A percentile compares a stretch with the other conserved stretches of the same genome.
Evolutionary conservation across 192 early-diverging fungal species (phyloP).

Genomic region (Umbelopsis vinacea): DNA sequence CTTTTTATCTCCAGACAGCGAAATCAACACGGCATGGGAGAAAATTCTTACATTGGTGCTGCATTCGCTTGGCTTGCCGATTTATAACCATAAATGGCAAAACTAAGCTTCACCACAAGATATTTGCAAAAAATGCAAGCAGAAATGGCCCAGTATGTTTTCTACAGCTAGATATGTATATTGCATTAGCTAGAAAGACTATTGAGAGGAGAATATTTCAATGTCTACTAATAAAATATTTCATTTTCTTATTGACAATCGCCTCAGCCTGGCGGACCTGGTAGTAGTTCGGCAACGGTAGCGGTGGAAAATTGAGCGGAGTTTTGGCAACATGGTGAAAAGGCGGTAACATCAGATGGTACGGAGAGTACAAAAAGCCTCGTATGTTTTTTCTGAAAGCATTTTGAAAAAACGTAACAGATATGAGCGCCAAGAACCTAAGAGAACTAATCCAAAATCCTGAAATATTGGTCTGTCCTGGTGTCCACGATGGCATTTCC

Average conservation of each 20-base stretch:
- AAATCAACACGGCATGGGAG: neutral
- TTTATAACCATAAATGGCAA: neutral
- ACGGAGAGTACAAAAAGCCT: neutral
- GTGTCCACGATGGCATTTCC: constrained; percentile 33
- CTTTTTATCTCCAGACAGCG: no score
- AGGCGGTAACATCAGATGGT: no score
- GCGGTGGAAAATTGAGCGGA: neutral
- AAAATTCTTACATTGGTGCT: neutral
- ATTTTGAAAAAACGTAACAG: neutral
- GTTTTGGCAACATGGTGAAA: neutral
- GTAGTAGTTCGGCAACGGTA: neutral
- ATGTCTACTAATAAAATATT: no score
- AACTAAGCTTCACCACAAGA: neutral
- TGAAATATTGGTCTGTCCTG: constrained; percentile 28
- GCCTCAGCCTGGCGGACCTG: neutral
- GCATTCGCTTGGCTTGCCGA: neutral
- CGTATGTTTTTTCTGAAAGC: no score
- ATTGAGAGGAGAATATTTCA: no score
- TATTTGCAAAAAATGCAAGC: no score
- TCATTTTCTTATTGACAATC: no score
- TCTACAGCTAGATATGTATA: no score
- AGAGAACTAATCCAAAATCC: constrained; percentile 15
- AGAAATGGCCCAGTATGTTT: no score
- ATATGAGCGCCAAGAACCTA: neutral
- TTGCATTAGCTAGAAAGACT: no score